phyloP scores from a whole-genome alignment of 2,329 filamentous ascomycete species.

The Phoma sp. region DNA sequence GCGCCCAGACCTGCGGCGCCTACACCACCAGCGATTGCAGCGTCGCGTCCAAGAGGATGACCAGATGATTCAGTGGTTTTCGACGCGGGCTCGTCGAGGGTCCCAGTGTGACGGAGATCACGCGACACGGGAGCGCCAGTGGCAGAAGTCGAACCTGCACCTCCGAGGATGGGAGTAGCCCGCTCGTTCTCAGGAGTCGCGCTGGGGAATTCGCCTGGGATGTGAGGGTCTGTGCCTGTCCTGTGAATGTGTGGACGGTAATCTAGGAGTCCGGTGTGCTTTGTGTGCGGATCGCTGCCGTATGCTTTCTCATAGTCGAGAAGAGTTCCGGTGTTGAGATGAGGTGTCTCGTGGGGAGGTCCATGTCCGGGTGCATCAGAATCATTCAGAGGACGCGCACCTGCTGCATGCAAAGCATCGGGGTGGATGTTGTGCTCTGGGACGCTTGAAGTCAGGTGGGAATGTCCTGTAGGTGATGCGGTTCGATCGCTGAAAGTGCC shows the following conservation, averaged over 20 bases:
- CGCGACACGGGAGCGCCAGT: slow-evolving; percentile 16
- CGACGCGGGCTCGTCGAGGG: slow-evolving; percentile 27
- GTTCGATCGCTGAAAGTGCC: neutral
- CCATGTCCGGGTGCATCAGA: slow-evolving; percentile 6
- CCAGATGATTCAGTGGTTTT: slow-evolving; percentile 22
- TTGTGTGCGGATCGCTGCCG: slow-evolving; percentile 12
- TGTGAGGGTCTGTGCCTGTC: slow-evolving; percentile 46
- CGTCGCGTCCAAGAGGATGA: slow-evolving; percentile 37
- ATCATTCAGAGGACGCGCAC: slow-evolving; percentile 3
- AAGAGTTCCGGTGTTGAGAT: slow-evolving; percentile 13
- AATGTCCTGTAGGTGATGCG: slow-evolving; percentile 10
- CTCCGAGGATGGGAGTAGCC: slow-evolving; percentile 31
- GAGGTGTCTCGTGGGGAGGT: slow-evolving; percentile 9
- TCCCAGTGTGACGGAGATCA: slow-evolving; percentile 35
- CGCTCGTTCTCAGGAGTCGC: slow-evolving; percentile 40
- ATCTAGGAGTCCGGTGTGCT: slow-evolving; percentile 12
- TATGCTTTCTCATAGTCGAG: slow-evolving; percentile 17
- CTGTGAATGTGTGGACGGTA: slow-evolving; percentile 30
- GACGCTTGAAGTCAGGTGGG: slow-evolving; percentile 10
- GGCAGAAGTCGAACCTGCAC: slow-evolving; percentile 5
- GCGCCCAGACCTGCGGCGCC: slow-evolving; percentile 34
- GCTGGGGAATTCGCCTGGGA: slow-evolving; percentile 45
- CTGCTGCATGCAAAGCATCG: slow-evolving; percentile 14
- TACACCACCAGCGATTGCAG: slow-evolving; percentile 35
- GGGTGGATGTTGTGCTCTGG: slow-evolving; percentile 16